These are phyloP conservation scores for Yamadazyma ubonensis DNA, from an alignment of 805 yeast species.

Conservation along the genomic window DNA sequence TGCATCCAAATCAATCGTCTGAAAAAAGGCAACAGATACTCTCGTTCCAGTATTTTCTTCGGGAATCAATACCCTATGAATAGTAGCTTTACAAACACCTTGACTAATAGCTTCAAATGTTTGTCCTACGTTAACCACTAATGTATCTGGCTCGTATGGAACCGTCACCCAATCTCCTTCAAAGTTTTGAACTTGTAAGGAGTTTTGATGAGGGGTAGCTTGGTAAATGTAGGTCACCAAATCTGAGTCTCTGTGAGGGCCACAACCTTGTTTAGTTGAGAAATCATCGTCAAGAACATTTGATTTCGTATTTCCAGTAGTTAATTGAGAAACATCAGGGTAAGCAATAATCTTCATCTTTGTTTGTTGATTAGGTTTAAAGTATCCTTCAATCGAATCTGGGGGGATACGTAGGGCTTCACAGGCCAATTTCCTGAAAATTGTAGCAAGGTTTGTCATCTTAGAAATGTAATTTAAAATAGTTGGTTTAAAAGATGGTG, in stretches of 20 bases:
- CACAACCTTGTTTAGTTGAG: slow-evolving; percentile 49
- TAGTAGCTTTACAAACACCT: slow-evolving; percentile 60
- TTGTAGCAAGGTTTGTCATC: slow-evolving; percentile 44
- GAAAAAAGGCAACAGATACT: slow-evolving; percentile 49
- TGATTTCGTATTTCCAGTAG: slow-evolving; percentile 17
- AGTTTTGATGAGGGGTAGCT: slow-evolving; percentile 47
- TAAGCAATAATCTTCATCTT: slow-evolving; percentile 57
- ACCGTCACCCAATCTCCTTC: slow-evolving; percentile 59
- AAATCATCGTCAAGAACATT: slow-evolving; percentile 29
- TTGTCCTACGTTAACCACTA: slow-evolving; percentile 61
- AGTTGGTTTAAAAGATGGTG: slow-evolving; percentile 45
- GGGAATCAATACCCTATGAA: slow-evolving; percentile 53
- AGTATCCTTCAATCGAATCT: slow-evolving; percentile 46
- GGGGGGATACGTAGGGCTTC: slow-evolving; percentile 53
- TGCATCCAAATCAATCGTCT: slow-evolving; percentile 43
- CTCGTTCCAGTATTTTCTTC: slow-evolving; percentile 38
- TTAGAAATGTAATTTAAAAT: slow-evolving; percentile 44
- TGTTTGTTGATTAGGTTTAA: slow-evolving; percentile 51
- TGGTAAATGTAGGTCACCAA: slow-evolving; percentile 60
- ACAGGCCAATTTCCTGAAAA: slow-evolving; percentile 47
- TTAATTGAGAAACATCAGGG: slow-evolving; percentile 42
- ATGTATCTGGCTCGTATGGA: slow-evolving; percentile 45
- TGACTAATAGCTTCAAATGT: slow-evolving; percentile 59
- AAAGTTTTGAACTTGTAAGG: slow-evolving; percentile 55
- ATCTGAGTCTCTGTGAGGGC: slow-evolving; percentile 69